Conservation (phyloP, 495 filamentous ascomycete species). For the Tuber melanosporum region DNA sequence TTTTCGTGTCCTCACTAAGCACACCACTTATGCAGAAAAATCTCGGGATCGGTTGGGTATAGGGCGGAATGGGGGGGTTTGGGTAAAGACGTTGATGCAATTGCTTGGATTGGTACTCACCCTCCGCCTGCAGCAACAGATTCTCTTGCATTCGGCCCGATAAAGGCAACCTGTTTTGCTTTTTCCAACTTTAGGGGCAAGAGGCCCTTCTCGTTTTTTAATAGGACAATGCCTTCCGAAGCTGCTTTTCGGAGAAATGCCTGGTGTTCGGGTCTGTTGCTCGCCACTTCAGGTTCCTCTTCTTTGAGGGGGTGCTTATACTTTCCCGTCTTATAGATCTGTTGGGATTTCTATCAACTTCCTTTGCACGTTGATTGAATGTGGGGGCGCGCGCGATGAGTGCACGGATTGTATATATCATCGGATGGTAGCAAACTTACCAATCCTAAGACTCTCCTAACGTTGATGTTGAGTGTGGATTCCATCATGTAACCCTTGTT, state of each 20-base stretch:
- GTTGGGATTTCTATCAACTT: slow-evolving; percentile 8
- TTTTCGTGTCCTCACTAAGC: slow-evolving; percentile 5
- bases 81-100: background rate
- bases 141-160: slow-evolving; percentile 62
- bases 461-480: slow-evolving; percentile 57
- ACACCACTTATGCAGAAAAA: slow-evolving; percentile 6
- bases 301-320: slow-evolving; percentile 36
- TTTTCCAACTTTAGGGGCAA: slow-evolving; percentile 57
- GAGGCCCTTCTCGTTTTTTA: slow-evolving; percentile 63
- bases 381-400: background rate
- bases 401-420: slow-evolving; percentile 3
- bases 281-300: slow-evolving; percentile 45
- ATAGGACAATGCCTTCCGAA: slow-evolving; percentile 61
- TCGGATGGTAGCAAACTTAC: slow-evolving; percentile 37
- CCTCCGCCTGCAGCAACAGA: slow-evolving; percentile 42
- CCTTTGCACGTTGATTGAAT: background rate
- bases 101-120: slow-evolving; percentile 21
- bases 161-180: slow-evolving; percentile 56
- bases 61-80: background rate
- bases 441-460: slow-evolving; percentile 57
- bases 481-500: slow-evolving; percentile 43
- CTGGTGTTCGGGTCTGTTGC: slow-evolving; percentile 51
- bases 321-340: slow-evolving; percentile 42
- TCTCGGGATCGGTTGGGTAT: background rate
- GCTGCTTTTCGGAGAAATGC: slow-evolving; percentile 59